A percentile compares a stretch with the other conserved stretches of the same genome.
Evolutionary conservation across 345 rosid genomes (phyloP).

Genomic region (Linum lewisii): DNA sequence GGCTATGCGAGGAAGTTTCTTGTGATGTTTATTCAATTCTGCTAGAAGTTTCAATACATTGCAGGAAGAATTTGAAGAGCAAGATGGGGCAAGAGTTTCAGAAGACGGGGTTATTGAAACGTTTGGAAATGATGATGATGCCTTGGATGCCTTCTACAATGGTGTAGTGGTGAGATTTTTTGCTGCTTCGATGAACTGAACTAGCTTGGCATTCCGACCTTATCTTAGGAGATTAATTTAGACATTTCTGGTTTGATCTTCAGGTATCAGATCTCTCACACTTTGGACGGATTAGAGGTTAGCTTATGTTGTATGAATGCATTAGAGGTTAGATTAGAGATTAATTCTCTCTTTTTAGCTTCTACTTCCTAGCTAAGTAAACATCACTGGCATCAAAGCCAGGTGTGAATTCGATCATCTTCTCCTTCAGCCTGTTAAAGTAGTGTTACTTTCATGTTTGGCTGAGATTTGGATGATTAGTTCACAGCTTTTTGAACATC

Average conservation of each 20-base stretch:
- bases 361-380: neutral
- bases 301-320: neutral
- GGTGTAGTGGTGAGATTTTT: slow-evolving; percentile 54
- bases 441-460: neutral
- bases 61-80: slow-evolving; percentile 46
- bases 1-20: neutral
- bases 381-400: neutral
- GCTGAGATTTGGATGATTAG: neutral
- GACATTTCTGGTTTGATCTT: slow-evolving; percentile 12
- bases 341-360: too few species aligned
- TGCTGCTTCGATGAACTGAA: neutral
- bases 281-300: slow-evolving; percentile 89
- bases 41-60: neutral
- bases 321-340: neutral
- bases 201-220: neutral
- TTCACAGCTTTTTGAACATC: neutral
- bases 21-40: too few species aligned
- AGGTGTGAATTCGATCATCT: neutral
- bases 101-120: slow-evolving; percentile 65
- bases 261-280: slow-evolving; percentile 75
- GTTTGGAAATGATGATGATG: slow-evolving; percentile 74
- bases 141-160: slow-evolving; percentile 60
- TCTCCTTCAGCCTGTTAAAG: neutral
- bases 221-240: neutral
- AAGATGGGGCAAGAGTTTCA: slow-evolving; percentile 58